Base-by-base conservation (phyloP, 2,329 filamentous ascomycete genomes). In the Chaetomiaceae sp. region DNA sequence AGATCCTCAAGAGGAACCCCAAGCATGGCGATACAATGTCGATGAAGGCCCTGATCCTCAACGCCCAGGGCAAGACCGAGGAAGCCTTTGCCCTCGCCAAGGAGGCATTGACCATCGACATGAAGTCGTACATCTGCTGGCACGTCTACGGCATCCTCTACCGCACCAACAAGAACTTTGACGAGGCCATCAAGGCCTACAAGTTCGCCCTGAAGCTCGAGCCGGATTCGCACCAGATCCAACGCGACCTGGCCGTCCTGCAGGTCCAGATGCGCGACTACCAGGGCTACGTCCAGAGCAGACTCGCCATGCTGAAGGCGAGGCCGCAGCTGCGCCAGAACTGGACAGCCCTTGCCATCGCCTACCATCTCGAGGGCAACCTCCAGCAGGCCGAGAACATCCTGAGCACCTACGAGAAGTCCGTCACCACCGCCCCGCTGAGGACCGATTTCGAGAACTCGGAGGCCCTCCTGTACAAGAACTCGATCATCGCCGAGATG, bases 61-160 rank as follows among this genome's bases (percentile, higher is more conserved):
- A 95, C 71, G 87, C 88, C 40, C 87, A 92, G 72, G 90, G 91
- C 63, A 92, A 95, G 73, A 85, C 87, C 27, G 90, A 96, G 54
- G 94, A 99, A 74, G 95, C 95, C 0, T 99, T 99, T 69, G 83
- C 85, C 42, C 80, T 99, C 55, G 92, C 89, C 66, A 99, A 96
- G 75, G 82, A 91, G 61, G 94, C 95, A 31, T 79, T 99, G 64
- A 91, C 87, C 62, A 90, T 91, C 65, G 91, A 97, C 70, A 97
- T 99, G 91, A 96, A 95, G 76, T 96, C 91, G 65, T 92, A 97
- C 73, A 91, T 99, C 65, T 97, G 91, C 78, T 99, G 94, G 94
- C 95, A 99, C 72, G 94, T 99, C 57, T 99, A 97, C 70, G 94
- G 95, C 29, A 75, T 99, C 62, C 80, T 99, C 47, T 97, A 95